A percentile compares a stretch with the other conserved stretches of the same genome.
These are phyloP conservation scores for Rhodamnia rubescens DNA, from an alignment of 345 rosid genomes.

Conservation along the genomic window DNA sequence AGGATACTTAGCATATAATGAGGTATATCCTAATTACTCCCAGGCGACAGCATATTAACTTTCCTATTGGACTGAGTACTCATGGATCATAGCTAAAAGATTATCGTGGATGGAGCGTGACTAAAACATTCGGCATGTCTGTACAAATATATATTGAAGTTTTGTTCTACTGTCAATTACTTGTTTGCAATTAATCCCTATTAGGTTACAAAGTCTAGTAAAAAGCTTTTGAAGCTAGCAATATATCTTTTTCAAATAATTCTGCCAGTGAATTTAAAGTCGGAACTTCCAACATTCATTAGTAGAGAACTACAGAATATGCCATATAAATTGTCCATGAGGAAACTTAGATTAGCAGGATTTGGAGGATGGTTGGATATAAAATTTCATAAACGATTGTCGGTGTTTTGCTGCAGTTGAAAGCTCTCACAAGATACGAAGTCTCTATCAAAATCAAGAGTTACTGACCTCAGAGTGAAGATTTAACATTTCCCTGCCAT, in stretches of 20 bases:
- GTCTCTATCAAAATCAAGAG: neutral
- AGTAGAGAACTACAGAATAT: neutral
- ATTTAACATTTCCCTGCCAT: neutral
- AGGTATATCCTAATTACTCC: neutral
- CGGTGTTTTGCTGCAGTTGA: neutral
- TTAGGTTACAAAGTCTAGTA: neutral
- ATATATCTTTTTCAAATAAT: neutral
- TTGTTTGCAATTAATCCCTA: neutral
- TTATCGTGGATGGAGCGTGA: neutral
- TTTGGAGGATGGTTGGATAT: neutral
- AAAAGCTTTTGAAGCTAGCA: neutral
- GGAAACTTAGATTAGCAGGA: neutral
- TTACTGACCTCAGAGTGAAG: neutral
- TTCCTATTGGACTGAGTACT: neutral
- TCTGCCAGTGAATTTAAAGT: neutral
- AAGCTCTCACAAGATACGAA: neutral
- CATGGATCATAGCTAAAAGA: neutral
- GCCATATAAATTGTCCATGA: neutral
- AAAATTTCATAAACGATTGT: neutral
- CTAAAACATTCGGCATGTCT: neutral
- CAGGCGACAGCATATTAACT: neutral
- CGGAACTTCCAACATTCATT: neutral
- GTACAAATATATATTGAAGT: neutral
- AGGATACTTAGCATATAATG: neutral
- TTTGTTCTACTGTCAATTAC: neutral